Base-by-base conservation (phyloP, 2,329 filamentous ascomycete genomes). In the Sporothrix variecibatus region DNA sequence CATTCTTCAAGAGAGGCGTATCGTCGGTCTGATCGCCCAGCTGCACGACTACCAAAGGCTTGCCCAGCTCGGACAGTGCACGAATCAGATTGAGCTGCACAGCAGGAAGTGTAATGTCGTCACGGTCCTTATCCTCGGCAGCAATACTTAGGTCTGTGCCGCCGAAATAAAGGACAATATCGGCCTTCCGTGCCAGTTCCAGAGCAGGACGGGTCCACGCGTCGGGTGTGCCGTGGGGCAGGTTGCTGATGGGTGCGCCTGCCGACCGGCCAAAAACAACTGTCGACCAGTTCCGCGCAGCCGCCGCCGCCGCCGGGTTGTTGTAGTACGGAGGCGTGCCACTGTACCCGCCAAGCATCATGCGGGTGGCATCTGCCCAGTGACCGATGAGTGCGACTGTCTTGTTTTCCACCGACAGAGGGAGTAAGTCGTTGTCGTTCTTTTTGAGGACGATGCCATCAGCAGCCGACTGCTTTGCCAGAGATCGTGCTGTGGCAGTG, bases 261-360 rank as follows among this genome's bases (percentile, higher is more conserved):
- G 38, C 23, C 4, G 62, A 17, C 1, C 62, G 62, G 62, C 62
- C 62, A 67, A 67, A 67, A 1, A 67, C 62, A 23, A 67, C 62
- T 0, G 62, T 67, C n/a, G 62, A 67, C 62, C 62, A 67, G 62
- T 46, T 43, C n/a, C 84, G 0, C 83, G 81, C 34, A 86, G 80
- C 1, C 83, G 88, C 85, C 11, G 89, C 88, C 43, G 84, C 85
- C 0, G 88, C 81, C 0, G 89, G 89, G 4, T 84, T 86, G 76
- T 84, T 85, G 3, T 88, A 81, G 80, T 87, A 91, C 0, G 88
- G 87, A 0, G 90, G 84, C 1, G 83, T 80, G 40, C 90, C 89
- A 73, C 79, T 83, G 80, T 92, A 92, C 77, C 88, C 89, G 0
- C 89, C 89, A 69, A 87, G 87, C 82, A 91, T 85, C 75, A 38